A percentile compares a stretch with the other conserved stretches of the same genome.
These are phyloP conservation scores for Phytopythium oedochilum DNA, from an alignment of 352 stramenopile genomes.

Conservation along the genomic window DNA sequence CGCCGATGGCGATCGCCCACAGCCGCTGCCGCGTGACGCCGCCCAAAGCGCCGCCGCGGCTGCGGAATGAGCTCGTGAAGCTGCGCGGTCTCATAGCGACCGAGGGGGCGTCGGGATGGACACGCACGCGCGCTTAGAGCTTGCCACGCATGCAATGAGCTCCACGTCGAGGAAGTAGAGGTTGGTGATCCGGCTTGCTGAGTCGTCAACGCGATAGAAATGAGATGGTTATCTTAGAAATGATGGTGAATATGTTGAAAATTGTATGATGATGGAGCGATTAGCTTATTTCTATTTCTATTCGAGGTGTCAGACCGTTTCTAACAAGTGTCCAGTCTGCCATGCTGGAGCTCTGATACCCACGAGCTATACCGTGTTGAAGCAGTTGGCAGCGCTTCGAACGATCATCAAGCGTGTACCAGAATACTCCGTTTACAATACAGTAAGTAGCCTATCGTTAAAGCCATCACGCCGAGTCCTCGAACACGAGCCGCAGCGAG, in stretches of 20 bases:
- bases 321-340: background rate
- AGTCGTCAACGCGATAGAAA: background rate
- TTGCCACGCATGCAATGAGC: background rate
- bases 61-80: background rate
- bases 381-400: too few relatives aligned
- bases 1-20: background rate
- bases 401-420: too few relatives aligned
- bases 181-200: too few relatives aligned
- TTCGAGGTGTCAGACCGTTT: background rate
- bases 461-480: conserved; percentile 12
- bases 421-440: background rate
- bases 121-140: background rate
- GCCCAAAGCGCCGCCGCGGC: background rate
- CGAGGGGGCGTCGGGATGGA: background rate
- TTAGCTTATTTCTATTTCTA: background rate
- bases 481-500: conserved; percentile 20
- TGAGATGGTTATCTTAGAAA: background rate
- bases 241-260: background rate
- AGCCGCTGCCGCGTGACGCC: background rate
- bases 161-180: background rate
- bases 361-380: background rate
- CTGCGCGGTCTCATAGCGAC: background rate
- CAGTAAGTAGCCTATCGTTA: too few relatives aligned
- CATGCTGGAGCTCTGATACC: background rate
- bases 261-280: background rate